Conservation (phyloP, 169 alveolate genomes). For the Babesia ovis region DNA sequence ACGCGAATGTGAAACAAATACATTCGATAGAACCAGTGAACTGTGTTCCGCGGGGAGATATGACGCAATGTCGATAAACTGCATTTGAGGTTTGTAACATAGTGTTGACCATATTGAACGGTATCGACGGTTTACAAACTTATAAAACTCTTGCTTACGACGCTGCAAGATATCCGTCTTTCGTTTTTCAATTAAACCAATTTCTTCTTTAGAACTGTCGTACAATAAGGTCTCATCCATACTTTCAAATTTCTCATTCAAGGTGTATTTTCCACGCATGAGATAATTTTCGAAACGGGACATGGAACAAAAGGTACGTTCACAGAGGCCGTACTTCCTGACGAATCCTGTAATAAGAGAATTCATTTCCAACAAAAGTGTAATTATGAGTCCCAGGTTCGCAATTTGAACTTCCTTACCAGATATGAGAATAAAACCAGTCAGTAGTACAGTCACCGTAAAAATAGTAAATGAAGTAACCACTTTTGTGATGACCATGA, state of each 20-base stretch:
- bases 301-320: conserved; percentile 21
- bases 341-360: neutral
- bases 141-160: conserved; percentile 18
- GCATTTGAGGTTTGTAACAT: conserved; percentile 12
- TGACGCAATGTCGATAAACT: conserved; percentile 2
- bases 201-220: neutral
- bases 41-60: conserved; percentile 27
- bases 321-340: conserved; percentile 2
- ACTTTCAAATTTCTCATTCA: conserved; percentile 34
- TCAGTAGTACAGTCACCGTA: neutral
- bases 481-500: conserved; percentile 6
- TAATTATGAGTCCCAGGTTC: conserved; percentile 6
- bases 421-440: neutral
- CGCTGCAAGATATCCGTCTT: conserved; percentile 1
- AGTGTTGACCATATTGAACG: conserved; percentile 12
- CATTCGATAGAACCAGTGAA: conserved; percentile 1
- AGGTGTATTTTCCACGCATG: neutral
- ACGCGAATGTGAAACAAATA: neutral
- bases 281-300: conserved; percentile 17
- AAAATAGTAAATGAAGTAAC: conserved; percentile 7
- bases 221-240: conserved; percentile 26
- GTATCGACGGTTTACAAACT: conserved; percentile 17
- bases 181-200: neutral
- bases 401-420: conserved; percentile 5
- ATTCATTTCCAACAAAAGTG: conserved; percentile 11